Conservation (phyloP, 805 yeast genomes). For the Yarrowia hollandica region DNA sequence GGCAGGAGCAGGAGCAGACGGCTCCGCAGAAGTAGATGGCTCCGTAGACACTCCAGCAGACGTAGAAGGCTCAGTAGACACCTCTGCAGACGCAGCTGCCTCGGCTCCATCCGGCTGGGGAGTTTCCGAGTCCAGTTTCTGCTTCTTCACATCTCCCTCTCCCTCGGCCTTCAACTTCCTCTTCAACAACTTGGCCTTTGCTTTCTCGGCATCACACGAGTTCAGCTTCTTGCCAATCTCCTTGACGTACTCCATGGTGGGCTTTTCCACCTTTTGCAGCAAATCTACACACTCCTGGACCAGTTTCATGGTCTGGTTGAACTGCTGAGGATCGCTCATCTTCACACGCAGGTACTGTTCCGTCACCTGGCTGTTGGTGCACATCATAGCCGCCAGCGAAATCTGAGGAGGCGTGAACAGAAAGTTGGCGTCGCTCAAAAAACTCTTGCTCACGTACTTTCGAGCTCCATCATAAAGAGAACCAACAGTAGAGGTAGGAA, state of each 20-base stretch:
- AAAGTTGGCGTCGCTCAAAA: constrained; percentile 74
- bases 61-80: background rate
- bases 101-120: too few species aligned
- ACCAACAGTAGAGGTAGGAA: constrained; percentile 54
- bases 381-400: constrained; percentile 80
- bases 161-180: constrained; percentile 18
- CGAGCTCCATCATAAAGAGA: constrained; percentile 70
- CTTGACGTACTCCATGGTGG: constrained; percentile 40
- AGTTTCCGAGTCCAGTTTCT: constrained; percentile 14
- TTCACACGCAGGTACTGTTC: constrained; percentile 67
- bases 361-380: constrained; percentile 61
- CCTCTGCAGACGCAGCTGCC: background rate
- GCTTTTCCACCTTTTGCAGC: constrained; percentile 33
- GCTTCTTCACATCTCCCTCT: background rate
- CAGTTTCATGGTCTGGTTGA: constrained; percentile 31
- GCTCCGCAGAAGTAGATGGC: background rate
- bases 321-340: constrained; percentile 44
- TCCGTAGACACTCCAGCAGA: background rate
- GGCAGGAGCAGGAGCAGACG: background rate
- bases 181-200: constrained; percentile 5
- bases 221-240: constrained; percentile 42
- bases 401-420: constrained; percentile 92
- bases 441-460: constrained; percentile 61
- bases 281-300: constrained; percentile 38
- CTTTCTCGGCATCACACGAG: constrained; percentile 31